A percentile compares a stretch with the other conserved stretches of the same genome.
phyloP scores from a whole-genome alignment of 257 asterid species.

The Solanum ossicruentum region DNA sequence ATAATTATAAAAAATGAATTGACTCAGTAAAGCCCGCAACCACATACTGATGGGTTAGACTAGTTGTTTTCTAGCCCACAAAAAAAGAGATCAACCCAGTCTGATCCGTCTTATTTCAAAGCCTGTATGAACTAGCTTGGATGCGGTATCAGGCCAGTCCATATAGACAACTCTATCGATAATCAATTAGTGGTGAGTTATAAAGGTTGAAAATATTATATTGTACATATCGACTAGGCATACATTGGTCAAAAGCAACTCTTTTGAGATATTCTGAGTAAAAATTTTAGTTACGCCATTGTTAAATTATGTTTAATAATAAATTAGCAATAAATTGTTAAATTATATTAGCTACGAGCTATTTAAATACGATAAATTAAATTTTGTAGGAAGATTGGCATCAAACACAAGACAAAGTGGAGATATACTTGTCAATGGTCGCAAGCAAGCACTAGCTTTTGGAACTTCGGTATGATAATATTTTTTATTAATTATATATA shows the following conservation, averaged over 20 bases:
- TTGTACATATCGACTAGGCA: too few species aligned
- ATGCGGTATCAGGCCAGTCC: too few species aligned
- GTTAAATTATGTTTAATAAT: neutral
- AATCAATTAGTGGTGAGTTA: too few species aligned
- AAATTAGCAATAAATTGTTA: neutral
- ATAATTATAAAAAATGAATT: too few species aligned
- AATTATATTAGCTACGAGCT: neutral
- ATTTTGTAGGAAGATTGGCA: slow-evolving; percentile 1
- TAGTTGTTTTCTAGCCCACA: too few species aligned
- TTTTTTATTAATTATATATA: neutral
- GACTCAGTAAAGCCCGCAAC: too few species aligned
- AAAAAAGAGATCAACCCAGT: too few species aligned
- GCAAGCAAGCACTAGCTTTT: slow-evolving; percentile 4
- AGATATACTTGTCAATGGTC: slow-evolving; percentile 5
- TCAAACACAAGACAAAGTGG: slow-evolving; percentile 13
- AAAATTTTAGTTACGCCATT: neutral
- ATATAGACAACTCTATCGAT: too few species aligned
- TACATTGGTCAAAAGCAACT: neutral
- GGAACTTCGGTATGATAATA: slow-evolving; percentile 10
- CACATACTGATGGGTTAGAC: too few species aligned
- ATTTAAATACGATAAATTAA: neutral
- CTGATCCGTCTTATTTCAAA: too few species aligned
- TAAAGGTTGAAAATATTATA: too few species aligned
- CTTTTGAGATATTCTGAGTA: neutral
- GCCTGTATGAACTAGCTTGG: too few species aligned